Base-by-base conservation (phyloP, 495 filamentous ascomycete species). In the Penicillium egyptiacum region DNA sequence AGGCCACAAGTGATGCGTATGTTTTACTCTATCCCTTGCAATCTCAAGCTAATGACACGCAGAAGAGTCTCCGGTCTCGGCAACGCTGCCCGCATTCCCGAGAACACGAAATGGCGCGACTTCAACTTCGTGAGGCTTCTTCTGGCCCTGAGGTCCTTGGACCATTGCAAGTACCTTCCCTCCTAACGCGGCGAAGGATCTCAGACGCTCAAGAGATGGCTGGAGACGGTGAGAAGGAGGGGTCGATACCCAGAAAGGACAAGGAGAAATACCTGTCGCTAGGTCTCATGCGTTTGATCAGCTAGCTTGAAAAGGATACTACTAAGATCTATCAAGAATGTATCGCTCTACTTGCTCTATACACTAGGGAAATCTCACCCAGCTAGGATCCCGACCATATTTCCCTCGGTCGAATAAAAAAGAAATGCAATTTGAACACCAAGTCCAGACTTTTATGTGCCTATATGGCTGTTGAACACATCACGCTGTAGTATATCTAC, bases 51-150 rank as follows among this genome's bases (percentile, higher is more conserved):
- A 33, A 50, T 35, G 16, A 35, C 8, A 10, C 17, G 10, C 7
- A 50, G 47, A 8, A 50, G 35, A 50, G 35, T 50, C 47, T 50
- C 47, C n/a, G 47, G 47, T 33, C 35, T 50, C n/a, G 20, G 16
- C 1, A 5, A 12, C 7, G 47, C 47, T 50, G 47, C 3, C n/a
- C 28, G 16, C 17, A 50, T 50, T 12, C 12, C 14, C 26, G n/a
- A 2, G 20, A 17, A 35, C n/a, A 35, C 9, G 16, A 19, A 19
- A 11, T 49, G 46, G 46, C 4, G n/a, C 4, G 46, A 49, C 46
- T 17, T 19, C 46, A 16, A 28, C 46, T 49, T 49, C 23, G 46
- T 31, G 11, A 33, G 33, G 22, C 33, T 49, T 49, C 33, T 19
- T 17, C 46, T 49, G 16, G 46, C 33, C 25, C 46, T 49, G 17